phyloP scores from a whole-genome alignment of 2,329 filamentous ascomycete species.

The Graphilbum sp. region DNA sequence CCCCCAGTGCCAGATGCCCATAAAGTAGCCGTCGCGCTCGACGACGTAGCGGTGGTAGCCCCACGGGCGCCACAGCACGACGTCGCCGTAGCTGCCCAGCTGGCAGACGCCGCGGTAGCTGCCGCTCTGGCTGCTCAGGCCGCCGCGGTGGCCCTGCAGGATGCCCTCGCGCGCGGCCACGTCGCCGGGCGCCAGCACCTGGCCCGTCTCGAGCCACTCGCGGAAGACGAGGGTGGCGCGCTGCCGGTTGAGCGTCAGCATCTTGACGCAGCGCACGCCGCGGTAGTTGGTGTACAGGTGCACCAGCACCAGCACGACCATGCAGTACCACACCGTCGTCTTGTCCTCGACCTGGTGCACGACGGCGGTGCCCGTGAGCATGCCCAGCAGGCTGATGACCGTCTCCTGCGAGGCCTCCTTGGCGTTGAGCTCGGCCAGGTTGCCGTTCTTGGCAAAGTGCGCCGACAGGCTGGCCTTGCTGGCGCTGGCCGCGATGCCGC shows the following conservation, averaged over 20 bases:
- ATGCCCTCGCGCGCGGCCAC: slow-evolving; percentile 50
- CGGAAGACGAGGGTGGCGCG: slow-evolving; percentile 65
- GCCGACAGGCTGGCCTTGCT: slow-evolving; percentile 82
- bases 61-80: slow-evolving; percentile 15
- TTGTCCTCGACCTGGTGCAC: slow-evolving; percentile 60
- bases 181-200: slow-evolving; percentile 45
- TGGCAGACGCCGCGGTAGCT: slow-evolving; percentile 18
- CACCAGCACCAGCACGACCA: slow-evolving; percentile 54
- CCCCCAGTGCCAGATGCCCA: slow-evolving; percentile 34
- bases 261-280: slow-evolving; percentile 68
- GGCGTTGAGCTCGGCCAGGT: slow-evolving; percentile 84
- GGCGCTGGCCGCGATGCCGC: slow-evolving; percentile 78
- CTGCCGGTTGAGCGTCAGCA: slow-evolving; percentile 75
- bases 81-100: slow-evolving; percentile 23
- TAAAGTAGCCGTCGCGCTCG: slow-evolving; percentile 37
- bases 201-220: slow-evolving; percentile 31
- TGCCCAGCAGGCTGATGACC: slow-evolving; percentile 72
- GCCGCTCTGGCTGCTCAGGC: slow-evolving; percentile 22
- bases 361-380: slow-evolving; percentile 68
- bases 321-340: slow-evolving; percentile 53
- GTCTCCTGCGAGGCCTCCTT: slow-evolving; percentile 95
- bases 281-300: slow-evolving; percentile 78
- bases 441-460: slow-evolving; percentile 78
- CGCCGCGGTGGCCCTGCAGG: slow-evolving; percentile 34
- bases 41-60: slow-evolving; percentile 19